Evolutionary conservation across 768 basidiomycete species (phyloP).

Genomic region (Lactarius tabidus): DNA sequence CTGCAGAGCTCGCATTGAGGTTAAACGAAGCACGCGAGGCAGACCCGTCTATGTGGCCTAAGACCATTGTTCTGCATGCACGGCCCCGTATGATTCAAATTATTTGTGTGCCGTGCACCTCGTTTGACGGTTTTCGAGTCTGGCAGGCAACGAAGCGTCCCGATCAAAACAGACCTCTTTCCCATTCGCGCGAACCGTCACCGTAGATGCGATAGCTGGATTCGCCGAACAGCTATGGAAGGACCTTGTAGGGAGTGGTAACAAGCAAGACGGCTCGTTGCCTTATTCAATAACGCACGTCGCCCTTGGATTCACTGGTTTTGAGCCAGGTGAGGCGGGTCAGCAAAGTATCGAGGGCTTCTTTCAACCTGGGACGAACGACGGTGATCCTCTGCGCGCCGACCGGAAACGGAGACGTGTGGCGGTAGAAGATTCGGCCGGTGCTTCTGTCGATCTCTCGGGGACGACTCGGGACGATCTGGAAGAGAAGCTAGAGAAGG

Average conservation of each 20-base stretch:
- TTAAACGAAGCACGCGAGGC: conserved; percentile 75
- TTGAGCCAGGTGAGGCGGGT: conserved; percentile 70
- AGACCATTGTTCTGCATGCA: conserved; percentile 76
- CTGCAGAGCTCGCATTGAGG: conserved; percentile 84
- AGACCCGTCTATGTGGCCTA: conserved; percentile 84
- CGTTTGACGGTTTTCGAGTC: background rate
- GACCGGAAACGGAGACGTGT: conserved; percentile 18
- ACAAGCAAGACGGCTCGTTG: conserved; percentile 31
- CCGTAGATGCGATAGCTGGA: conserved; percentile 69
- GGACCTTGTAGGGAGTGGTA: conserved; percentile 59
- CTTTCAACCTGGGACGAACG: conserved; percentile 43
- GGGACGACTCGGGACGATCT: background rate
- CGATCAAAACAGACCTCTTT: conserved; percentile 80
- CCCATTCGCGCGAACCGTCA: conserved; percentile 72
- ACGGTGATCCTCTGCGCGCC: background rate
- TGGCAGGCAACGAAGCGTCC: conserved; percentile 14
- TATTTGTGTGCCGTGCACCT: background rate
- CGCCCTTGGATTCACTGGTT: conserved; percentile 69
- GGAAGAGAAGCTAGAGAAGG: background rate
- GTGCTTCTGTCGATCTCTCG: background rate
- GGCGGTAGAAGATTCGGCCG: conserved; percentile 17
- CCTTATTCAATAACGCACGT: conserved; percentile 70
- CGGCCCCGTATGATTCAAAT: conserved; percentile 51
- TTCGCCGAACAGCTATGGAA: conserved; percentile 83
- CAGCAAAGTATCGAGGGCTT: conserved; percentile 89